Percentiles rank a stretch among this genome's conserved stretches.
phyloP scores from a whole-genome alignment of 164 flowering plant species.

The Vitis rupestris region DNA sequence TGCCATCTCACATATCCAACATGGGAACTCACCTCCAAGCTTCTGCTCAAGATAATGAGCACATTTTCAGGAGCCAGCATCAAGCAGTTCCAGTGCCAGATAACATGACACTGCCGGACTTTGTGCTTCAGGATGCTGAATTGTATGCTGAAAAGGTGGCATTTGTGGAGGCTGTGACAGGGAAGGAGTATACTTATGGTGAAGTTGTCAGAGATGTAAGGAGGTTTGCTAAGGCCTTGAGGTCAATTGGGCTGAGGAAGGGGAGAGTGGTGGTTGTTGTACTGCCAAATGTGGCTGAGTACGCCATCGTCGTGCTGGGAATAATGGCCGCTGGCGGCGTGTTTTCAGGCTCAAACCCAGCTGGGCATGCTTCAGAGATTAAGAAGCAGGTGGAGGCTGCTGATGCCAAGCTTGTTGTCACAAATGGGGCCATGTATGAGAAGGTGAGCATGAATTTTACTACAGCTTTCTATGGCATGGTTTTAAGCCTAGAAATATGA shows the following conservation, averaged over 20 bases:
- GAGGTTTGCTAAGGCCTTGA: conserved; percentile 77
- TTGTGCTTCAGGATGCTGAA: conserved; percentile 74
- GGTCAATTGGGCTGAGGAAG: conserved; percentile 73
- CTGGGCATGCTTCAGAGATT: conserved; percentile 67
- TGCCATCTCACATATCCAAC: conserved; percentile 1
- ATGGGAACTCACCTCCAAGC: conserved; percentile 15
- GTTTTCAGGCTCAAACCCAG: conserved; percentile 88
- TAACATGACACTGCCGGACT: conserved; percentile 74
- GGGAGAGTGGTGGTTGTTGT: conserved; percentile 79
- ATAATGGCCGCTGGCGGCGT: conserved; percentile 95
- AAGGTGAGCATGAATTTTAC: conserved; percentile 44
- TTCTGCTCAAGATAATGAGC: conserved; percentile 37
- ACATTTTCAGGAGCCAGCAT: conserved; percentile 62
- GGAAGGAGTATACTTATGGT: conserved; percentile 59
- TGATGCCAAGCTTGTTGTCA: conserved; percentile 70
- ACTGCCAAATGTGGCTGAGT: conserved; percentile 88
- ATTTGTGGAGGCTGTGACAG: conserved; percentile 69
- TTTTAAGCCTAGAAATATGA: no score
- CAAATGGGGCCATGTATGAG: conserved; percentile 52
- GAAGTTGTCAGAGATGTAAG: conserved; percentile 54
- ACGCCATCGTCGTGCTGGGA: conserved; percentile 73
- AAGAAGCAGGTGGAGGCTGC: conserved; percentile 78
- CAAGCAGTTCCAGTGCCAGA: conserved; percentile 69
- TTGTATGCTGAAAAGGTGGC: conserved; percentile 73
- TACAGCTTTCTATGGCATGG: no score